phyloP scores from a whole-genome alignment of 306 rosid genomes.

The Rosa chinensis region DNA sequence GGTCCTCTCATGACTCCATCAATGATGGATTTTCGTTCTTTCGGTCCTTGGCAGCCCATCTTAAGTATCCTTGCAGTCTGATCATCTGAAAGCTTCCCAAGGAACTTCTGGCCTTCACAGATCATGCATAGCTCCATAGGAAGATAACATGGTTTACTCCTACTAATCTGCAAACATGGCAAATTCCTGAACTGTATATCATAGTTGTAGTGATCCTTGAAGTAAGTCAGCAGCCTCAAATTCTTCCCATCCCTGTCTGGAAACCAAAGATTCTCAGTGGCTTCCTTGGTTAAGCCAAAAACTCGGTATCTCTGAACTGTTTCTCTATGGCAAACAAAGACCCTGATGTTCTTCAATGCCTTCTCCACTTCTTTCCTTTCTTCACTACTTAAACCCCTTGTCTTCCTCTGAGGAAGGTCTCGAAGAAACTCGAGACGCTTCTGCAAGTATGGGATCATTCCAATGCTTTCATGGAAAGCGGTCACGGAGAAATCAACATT shows the following conservation, averaged over 20 bases:
- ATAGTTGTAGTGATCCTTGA: slow-evolving; percentile 90
- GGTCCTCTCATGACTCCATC: slow-evolving; percentile 85
- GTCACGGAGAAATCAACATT: slow-evolving; percentile 93
- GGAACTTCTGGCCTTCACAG: slow-evolving; percentile 96
- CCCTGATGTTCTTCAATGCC: slow-evolving; percentile 81
- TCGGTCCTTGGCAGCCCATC: slow-evolving; percentile 95
- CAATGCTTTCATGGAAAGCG: slow-evolving; percentile 94
- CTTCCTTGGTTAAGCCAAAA: slow-evolving; percentile 80
- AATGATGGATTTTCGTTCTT: slow-evolving; percentile 75
- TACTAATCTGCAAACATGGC: slow-evolving; percentile 93
- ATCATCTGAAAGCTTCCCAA: slow-evolving; percentile 91
- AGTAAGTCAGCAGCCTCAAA: slow-evolving; percentile 73
- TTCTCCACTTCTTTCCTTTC: slow-evolving; percentile 88
- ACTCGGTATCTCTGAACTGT: slow-evolving; percentile 91
- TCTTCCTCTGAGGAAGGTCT: slow-evolving; percentile 77
- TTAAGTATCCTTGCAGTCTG: slow-evolving; percentile 93
- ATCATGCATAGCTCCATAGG: slow-evolving; percentile 98
- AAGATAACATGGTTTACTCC: slow-evolving; percentile 95
- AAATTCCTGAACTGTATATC: slow-evolving; percentile 79
- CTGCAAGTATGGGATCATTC: slow-evolving; percentile 84
- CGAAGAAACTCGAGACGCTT: slow-evolving; percentile 81
- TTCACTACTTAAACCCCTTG: slow-evolving; percentile 47
- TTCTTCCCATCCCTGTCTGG: slow-evolving; percentile 83
- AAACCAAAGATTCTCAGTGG: slow-evolving; percentile 94
- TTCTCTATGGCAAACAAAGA: slow-evolving; percentile 96